Conservation (phyloP, 129 eudicot genomes). For the Pittosporum tobira region DNA sequence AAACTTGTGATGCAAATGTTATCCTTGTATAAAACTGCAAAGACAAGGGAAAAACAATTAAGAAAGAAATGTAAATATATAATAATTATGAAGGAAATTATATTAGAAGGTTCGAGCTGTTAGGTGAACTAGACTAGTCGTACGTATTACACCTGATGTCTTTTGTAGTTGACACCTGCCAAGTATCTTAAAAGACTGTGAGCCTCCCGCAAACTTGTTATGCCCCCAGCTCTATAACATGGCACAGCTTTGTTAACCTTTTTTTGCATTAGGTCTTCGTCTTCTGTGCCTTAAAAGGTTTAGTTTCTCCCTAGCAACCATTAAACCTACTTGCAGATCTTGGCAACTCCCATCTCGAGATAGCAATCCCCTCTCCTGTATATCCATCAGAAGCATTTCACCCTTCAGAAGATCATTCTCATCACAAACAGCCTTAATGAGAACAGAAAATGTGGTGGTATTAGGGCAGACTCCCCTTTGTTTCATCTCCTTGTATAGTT, state of each 20-base stretch:
- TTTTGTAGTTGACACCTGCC: neutral
- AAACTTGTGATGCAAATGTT: neutral
- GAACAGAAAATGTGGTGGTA: conserved; percentile 43
- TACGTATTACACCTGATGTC: neutral
- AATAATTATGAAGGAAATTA: neutral
- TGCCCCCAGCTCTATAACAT: neutral
- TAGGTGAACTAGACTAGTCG: neutral
- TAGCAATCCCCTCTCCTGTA: conserved; percentile 60
- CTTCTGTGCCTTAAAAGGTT: conserved; percentile 33
- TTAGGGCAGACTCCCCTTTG: conserved; percentile 48
- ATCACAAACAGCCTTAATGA: conserved; percentile 30
- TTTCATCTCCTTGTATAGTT: conserved; percentile 76
- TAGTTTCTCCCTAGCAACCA: conserved; percentile 36
- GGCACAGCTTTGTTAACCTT: conserved; percentile 1
- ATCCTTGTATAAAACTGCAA: neutral
- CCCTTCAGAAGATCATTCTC: conserved; percentile 35
- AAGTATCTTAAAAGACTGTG: neutral
- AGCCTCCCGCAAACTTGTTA: neutral
- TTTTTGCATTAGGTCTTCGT: conserved; percentile 17
- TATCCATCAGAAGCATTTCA: conserved; percentile 47
- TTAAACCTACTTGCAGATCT: conserved; percentile 27
- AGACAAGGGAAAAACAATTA: neutral
- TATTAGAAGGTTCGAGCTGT: neutral
- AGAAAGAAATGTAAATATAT: neutral
- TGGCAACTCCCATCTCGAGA: conserved; percentile 21